These are phyloP conservation scores for Didymella glomerata DNA, from an alignment of 2,329 filamentous ascomycete genomes.

Conservation along the genomic window DNA sequence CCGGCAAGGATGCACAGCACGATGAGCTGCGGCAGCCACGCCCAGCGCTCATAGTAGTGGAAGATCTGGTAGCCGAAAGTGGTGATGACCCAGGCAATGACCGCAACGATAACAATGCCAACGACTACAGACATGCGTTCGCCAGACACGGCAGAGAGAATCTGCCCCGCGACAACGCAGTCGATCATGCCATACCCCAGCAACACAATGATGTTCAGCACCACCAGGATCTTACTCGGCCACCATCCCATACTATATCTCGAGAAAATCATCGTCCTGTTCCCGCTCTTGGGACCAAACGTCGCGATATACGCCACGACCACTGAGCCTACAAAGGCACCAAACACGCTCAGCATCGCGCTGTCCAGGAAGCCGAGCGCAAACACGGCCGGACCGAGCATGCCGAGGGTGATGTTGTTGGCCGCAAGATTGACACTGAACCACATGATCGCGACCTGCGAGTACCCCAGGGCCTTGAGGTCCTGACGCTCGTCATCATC, in stretches of 20 bases:
- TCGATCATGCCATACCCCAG: constrained; percentile 70
- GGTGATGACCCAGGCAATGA: constrained; percentile 70
- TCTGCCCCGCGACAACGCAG: constrained; percentile 72
- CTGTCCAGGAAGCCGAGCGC: constrained; percentile 66
- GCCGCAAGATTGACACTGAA: constrained; percentile 69
- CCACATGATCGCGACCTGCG: constrained; percentile 67
- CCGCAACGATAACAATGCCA: constrained; percentile 70
- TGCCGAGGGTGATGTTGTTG: constrained; percentile 71
- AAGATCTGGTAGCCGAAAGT: constrained; percentile 74
- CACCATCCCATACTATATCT: constrained; percentile 71
- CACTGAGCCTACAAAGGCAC: constrained; percentile 63
- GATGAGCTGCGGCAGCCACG: constrained; percentile 70
- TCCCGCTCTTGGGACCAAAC: constrained; percentile 68
- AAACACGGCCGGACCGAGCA: constrained; percentile 68
- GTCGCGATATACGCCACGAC: constrained; percentile 68
- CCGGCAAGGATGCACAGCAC: constrained; percentile 70
- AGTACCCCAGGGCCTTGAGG: constrained; percentile 61
- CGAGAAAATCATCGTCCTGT: constrained; percentile 69
- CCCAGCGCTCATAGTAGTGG: constrained; percentile 73
- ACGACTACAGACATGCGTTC: constrained; percentile 70
- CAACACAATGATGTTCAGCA: constrained; percentile 70
- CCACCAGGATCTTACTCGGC: constrained; percentile 68
- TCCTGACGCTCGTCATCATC: constrained; percentile 63
- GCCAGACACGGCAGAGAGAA: constrained; percentile 69
- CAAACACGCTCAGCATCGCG: constrained; percentile 65